These are phyloP conservation scores for Cinnamomum micranthum DNA, from an alignment of 164 flowering plant species.

Conservation along the genomic window DNA sequence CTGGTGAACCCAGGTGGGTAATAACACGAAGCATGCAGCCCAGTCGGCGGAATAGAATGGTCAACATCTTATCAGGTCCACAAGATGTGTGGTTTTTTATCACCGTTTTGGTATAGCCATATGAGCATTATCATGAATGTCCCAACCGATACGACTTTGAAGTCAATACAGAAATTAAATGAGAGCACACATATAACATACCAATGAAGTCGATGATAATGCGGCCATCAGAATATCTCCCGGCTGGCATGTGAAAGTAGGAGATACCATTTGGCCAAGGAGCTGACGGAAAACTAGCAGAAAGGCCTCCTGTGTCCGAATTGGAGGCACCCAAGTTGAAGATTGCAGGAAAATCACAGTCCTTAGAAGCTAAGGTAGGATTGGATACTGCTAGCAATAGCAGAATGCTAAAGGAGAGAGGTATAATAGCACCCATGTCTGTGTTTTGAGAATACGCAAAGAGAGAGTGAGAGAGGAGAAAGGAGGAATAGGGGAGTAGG, in stretches of 20 bases:
- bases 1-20: no score
- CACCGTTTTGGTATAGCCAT: no score
- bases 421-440: background rate
- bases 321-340: constrained; percentile 63
- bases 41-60: no score
- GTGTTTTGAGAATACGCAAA: background rate
- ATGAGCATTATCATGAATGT: no score
- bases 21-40: no score
- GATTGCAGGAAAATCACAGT: constrained; percentile 10
- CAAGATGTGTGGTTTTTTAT: no score
- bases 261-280: constrained; percentile 36
- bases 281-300: constrained; percentile 37
- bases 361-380: background rate
- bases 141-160: no score
- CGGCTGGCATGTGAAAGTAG: constrained; percentile 37
- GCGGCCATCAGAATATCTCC: constrained; percentile 48
- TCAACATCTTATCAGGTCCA: no score
- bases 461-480: background rate
- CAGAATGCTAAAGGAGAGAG: background rate
- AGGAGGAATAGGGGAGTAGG: no score
- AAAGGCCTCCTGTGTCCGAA: constrained; percentile 55
- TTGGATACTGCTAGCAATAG: background rate
- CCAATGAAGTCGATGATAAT: constrained; percentile 21
- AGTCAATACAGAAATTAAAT: no score
- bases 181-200: background rate